Base-by-base conservation (phyloP, 164 flowering plant genomes). In the Dillenia suffruticosa region DNA sequence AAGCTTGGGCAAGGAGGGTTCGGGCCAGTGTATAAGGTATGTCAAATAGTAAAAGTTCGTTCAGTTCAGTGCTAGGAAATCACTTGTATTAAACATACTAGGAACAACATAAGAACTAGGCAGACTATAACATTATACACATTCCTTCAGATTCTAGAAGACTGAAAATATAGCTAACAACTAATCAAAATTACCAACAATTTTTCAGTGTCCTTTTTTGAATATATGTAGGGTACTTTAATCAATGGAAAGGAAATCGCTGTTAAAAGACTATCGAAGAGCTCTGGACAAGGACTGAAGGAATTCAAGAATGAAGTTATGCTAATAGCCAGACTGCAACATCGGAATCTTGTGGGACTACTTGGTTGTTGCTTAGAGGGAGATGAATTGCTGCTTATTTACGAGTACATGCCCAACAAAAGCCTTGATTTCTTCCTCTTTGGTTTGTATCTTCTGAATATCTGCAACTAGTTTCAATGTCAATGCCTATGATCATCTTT, bases 1-100 rank as follows among this genome's bases (percentile, higher is more conserved):
- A 74, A 56, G 58, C 75, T 81, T 15, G 84, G 84, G 32, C 60
- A 74, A 68, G 84, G 84, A 5, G 82, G 84, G 1, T 78, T 81
- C 48, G 84, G 84, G 3, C 61, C 79, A 3, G 84, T 81, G 15
- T 80, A 73, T 67, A 73, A 71, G 84, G 81, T 81, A 63, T 48
- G n/a, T 10, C n/a, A n/a, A 19, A 19, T 19, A 1, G 22, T 19
- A 19, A 19, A 19, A 19, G 22, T 1, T 19, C 1, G 22, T 19
- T 19, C 22, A 19, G 22, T 19, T 19, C 22, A 19, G 22, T 19
- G 22, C 22, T 19, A 19, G 22, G 22, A 19, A 19, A 19, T 19
- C 22, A 19, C 22, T 19, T 19, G 22, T 19, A 19, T 19, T 19
- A 19, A 19, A 19, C 22, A 19, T 19, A 19, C 22, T 19, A 19